phyloP scores from a whole-genome alignment of 2,329 filamentous ascomycete genomes.

The Hypocreales sp. region DNA sequence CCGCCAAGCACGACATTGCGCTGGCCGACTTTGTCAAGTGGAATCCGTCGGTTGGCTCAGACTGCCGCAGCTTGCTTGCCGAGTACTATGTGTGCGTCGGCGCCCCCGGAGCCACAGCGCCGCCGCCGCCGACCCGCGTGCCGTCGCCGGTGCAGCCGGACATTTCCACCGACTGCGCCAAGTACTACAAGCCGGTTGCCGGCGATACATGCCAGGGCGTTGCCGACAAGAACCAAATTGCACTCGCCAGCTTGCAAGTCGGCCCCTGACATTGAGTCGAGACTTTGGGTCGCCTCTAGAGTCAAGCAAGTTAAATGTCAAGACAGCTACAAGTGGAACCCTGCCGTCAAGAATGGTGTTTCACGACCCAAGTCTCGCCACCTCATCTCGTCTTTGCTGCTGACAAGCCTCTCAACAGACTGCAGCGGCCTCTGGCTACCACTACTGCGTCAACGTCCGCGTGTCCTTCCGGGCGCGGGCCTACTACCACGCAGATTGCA shows the following conservation, averaged over 20 bases:
- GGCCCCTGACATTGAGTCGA: too few relatives aligned
- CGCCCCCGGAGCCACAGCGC: neutral
- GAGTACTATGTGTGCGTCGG: conserved; percentile 11
- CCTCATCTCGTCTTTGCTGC: neutral
- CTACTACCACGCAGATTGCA: neutral
- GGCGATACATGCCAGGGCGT: neutral
- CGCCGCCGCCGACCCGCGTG: too few relatives aligned
- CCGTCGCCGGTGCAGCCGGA: neutral
- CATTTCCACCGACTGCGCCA: neutral
- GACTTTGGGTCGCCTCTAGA: neutral
- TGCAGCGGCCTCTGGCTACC: neutral
- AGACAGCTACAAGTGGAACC: neutral
- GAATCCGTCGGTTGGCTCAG: conserved; percentile 6
- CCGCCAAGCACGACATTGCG: conserved; percentile 3
- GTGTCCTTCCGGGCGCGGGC: neutral
- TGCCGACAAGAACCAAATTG: neutral
- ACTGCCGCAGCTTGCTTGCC: conserved; percentile 3
- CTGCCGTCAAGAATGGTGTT: neutral
- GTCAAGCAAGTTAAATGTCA: neutral
- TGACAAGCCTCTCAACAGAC: neutral
- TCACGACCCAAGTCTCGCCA: too few relatives aligned
- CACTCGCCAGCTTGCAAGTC: neutral
- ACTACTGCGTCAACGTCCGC: neutral
- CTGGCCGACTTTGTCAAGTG: conserved; percentile 6
- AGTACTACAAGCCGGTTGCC: neutral